A percentile compares a stretch with the other conserved stretches of the same genome.
phyloP scores from a whole-genome alignment of 2,329 filamentous ascomycete species.

The Phoma herbarum region DNA sequence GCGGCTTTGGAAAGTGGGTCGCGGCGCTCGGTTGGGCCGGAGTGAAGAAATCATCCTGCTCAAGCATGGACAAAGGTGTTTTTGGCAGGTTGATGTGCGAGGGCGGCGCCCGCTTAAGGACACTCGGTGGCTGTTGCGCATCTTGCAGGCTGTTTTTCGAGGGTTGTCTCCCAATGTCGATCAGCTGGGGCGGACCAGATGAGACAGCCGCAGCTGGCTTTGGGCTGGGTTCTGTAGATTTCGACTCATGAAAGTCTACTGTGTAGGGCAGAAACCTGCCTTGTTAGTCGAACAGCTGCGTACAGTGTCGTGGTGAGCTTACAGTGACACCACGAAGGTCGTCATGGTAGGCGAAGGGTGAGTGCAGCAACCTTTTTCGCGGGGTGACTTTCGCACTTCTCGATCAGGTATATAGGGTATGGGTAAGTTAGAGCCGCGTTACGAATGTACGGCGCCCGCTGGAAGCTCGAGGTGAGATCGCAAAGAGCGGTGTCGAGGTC shows the following conservation, averaged over 20 bases:
- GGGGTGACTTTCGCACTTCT: constrained; percentile 16
- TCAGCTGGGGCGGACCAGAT: constrained; percentile 34
- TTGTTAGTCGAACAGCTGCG: constrained; percentile 23
- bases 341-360: constrained; percentile 57
- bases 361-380: constrained; percentile 17
- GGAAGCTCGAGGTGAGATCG: constrained; percentile 15
- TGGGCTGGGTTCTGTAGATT: constrained; percentile 50
- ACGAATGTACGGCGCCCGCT: neutral
- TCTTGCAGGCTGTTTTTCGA: constrained; percentile 47
- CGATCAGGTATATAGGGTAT: constrained; percentile 9
- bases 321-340: constrained; percentile 68
- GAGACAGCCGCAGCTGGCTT: constrained; percentile 28
- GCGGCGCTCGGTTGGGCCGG: constrained; percentile 53
- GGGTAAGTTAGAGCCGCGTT: constrained; percentile 3
- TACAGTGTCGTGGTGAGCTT: constrained; percentile 37
- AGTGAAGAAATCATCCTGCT: constrained; percentile 58
- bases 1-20: constrained; percentile 63
- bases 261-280: constrained; percentile 89
- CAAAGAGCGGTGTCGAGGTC: constrained; percentile 13
- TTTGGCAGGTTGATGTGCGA: constrained; percentile 46
- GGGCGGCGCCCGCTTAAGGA: constrained; percentile 49
- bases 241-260: constrained; percentile 75
- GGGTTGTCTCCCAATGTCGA: constrained; percentile 60
- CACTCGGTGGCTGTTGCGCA: constrained; percentile 45
- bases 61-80: constrained; percentile 52